Conservation (phyloP, 345 rosid genomes). For the Physaria fendleri region DNA sequence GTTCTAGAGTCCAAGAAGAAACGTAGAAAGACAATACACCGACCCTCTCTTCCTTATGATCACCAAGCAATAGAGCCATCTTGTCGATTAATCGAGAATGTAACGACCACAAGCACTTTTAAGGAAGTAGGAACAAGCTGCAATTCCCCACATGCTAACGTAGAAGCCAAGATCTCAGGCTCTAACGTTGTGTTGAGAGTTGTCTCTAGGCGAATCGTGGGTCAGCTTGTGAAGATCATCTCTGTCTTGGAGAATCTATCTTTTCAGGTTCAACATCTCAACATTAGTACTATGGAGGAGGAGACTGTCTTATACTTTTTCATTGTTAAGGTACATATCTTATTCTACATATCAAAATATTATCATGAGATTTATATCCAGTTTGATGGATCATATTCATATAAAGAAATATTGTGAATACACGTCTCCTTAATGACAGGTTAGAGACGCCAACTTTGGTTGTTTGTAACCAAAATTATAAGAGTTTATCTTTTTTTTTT, state of each 20-base stretch:
- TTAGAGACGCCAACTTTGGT: background rate
- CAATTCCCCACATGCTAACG: conserved; percentile 82
- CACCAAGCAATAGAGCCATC: conserved; percentile 30
- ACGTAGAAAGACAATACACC: conserved; percentile 70
- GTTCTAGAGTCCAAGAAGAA: conserved; percentile 88
- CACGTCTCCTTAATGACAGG: background rate
- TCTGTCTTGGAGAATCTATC: conserved; percentile 64
- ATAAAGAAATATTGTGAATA: too few relatives aligned
- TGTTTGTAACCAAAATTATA: background rate
- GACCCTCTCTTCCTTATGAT: conserved; percentile 30
- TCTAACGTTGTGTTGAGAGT: conserved; percentile 69
- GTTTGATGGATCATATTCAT: too few relatives aligned
- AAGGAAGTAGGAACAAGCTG: conserved; percentile 59
- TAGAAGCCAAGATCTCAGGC: conserved; percentile 87
- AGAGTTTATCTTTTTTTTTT: too few relatives aligned
- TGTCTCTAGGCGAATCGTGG: conserved; percentile 43
- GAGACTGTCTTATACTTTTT: conserved; percentile 86
- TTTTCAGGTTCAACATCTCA: conserved; percentile 74
- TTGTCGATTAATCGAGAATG: conserved; percentile 24
- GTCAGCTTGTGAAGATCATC: conserved; percentile 70
- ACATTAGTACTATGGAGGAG: conserved; percentile 89
- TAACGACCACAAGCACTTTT: conserved; percentile 27
- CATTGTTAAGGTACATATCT: conserved; percentile 59
- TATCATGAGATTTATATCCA: too few relatives aligned
- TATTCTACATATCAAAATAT: background rate